A percentile compares a stretch with the other conserved stretches of the same genome.
These are phyloP conservation scores for Cryphonectria carpinicola DNA, from an alignment of 2,329 filamentous ascomycete species.

Conservation along the genomic window DNA sequence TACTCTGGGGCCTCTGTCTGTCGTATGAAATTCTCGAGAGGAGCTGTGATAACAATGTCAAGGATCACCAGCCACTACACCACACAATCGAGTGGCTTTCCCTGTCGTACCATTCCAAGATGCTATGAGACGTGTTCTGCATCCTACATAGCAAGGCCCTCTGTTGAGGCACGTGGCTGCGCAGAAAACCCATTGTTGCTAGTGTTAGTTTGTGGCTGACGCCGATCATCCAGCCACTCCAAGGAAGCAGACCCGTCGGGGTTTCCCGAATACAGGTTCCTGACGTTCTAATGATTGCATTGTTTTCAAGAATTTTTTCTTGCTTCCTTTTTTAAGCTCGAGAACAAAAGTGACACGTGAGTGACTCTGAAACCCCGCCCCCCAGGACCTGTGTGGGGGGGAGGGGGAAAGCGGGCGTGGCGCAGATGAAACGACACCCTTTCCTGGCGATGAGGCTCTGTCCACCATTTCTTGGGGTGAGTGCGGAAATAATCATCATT, in stretches of 20 bases:
- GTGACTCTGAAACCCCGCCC: too few species aligned
- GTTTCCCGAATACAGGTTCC: neutral
- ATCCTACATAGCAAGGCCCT: neutral
- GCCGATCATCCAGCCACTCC: neutral
- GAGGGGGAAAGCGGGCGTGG: too few species aligned
- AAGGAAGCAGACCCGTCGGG: neutral
- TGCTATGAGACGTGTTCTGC: neutral
- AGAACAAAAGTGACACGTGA: neutral
- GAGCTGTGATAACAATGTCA: neutral
- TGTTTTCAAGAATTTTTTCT: too few species aligned
- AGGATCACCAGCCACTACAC: neutral
- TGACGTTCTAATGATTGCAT: neutral
- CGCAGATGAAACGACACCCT: neutral
- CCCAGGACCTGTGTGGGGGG: neutral
- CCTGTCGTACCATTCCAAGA: neutral
- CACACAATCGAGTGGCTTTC: neutral
- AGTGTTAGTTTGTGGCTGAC: neutral
- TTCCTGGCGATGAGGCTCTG: neutral
- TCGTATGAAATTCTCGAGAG: neutral
- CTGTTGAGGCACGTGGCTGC: neutral
- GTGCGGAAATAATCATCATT: neutral
- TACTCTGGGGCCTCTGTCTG: neutral
- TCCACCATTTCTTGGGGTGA: neutral
- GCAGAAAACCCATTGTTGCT: neutral
- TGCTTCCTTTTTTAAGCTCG: too few species aligned